Base-by-base conservation (phyloP, 371 early-diverging fungal species). In the Ordospora pajunii region DNA sequence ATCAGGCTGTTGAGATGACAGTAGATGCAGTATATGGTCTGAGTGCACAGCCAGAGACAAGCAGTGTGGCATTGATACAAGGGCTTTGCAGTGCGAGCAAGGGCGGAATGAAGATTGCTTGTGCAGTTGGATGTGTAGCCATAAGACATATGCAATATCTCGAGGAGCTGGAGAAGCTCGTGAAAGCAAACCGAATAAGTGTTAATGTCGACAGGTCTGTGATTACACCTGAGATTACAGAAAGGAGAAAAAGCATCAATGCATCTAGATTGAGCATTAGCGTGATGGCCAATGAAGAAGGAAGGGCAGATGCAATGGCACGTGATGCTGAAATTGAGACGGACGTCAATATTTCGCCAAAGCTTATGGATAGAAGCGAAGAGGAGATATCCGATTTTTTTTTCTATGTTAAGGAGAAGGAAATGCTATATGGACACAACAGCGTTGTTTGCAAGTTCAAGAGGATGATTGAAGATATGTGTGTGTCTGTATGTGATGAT, bases 311-410 rank as follows among this genome's bases (percentile, higher is more conserved):
- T 9, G 50, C 46, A 12, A 52, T 43, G 3, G 2, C 19, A 7
- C 19, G n/a, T 7, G 40, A 14, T 19, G 5, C 5, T 32, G 37
- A 58, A 27, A 7, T 40, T 8, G 58, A 19, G 2, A 14, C 32
- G 1, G 12, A 37, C 37, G 32, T 7, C 2, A 19, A 37, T 19
- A 58, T 58, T 37, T 58, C 58, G 5, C 40, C 58, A 17, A 58
- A 17, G 19, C 12, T 80, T 17, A 72, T 50, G 23, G 54, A 72
- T 66, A 75, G 72, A 49, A 67, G 65, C 11, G 77, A 80, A 40
- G 84, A 84, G 65, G 84, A 84, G 72, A 82, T 84, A 65, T 63
- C 77, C 19, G 84, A 82, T 70, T 75, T 77, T 52, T 78, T 84
- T 21, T 82, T 80, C 67, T 79, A 78, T 50, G n/a, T 79, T 32